These are phyloP conservation scores for Cryptococcus sp. DNA, from an alignment of 1,284 basidiomycete species.

Conservation along the genomic window DNA sequence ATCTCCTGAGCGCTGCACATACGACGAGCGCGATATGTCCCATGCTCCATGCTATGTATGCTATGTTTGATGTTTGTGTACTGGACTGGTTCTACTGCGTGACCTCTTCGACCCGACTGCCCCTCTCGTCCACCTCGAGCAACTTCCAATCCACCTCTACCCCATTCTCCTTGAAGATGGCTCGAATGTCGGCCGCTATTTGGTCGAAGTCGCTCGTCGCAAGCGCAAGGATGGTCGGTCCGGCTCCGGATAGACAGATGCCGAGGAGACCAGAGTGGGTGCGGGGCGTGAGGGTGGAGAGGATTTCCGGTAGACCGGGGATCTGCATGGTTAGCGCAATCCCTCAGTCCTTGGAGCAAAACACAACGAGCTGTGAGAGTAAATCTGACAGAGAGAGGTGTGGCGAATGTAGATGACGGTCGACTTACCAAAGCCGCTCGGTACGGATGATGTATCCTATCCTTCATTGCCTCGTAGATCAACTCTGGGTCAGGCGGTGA, in stretches of 20 bases:
- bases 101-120: conserved; percentile 43
- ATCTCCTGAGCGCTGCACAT: too few relatives aligned
- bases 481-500: conserved; percentile 87
- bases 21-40: too few relatives aligned
- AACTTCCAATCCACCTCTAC: conserved; percentile 61
- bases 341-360: too few relatives aligned
- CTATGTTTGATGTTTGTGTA: too few relatives aligned
- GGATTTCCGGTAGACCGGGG: conserved; percentile 86
- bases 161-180: conserved; percentile 64
- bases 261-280: conserved; percentile 91
- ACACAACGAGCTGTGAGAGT: not conserved
- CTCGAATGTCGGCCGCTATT: conserved; percentile 73
- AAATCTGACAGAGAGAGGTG: not conserved
- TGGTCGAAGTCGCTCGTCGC: conserved; percentile 76
- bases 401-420: not conserved
- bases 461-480: conserved; percentile 99
- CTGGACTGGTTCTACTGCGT: not conserved
- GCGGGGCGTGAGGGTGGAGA: conserved; percentile 75
- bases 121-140: conserved; percentile 46
- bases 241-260: conserved; percentile 95
- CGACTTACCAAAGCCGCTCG: conserved; percentile 65
- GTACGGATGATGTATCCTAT: conserved; percentile 96
- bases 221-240: conserved; percentile 95
- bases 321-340: too few relatives aligned
- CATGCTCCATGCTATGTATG: too few relatives aligned